Conservation (phyloP, 495 filamentous ascomycete genomes). For the Tuber calosporum region DNA sequence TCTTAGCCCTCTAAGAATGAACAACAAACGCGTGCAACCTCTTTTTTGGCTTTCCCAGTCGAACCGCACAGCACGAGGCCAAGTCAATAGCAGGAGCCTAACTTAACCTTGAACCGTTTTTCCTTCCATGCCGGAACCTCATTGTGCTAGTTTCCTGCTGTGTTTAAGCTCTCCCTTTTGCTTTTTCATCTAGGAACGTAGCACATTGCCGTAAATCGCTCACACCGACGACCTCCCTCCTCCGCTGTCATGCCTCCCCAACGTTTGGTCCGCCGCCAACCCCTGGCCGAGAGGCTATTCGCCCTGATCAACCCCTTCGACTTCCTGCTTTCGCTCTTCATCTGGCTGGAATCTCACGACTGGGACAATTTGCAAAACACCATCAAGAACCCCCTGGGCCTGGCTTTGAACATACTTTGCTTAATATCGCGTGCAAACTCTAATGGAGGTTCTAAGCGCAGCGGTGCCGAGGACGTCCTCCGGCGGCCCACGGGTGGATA, state of each 20-base stretch:
- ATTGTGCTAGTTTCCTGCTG: background rate
- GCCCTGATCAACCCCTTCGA: slow-evolving; percentile 78
- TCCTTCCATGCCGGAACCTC: background rate
- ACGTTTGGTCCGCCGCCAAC: slow-evolving; percentile 70
- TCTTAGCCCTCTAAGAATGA: background rate
- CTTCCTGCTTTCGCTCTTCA: slow-evolving; percentile 78
- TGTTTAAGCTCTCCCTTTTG: background rate
- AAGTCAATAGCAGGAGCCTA: background rate
- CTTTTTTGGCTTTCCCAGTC: background rate
- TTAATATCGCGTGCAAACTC: slow-evolving; percentile 74
- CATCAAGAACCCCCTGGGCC: slow-evolving; percentile 65
- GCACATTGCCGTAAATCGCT: background rate
- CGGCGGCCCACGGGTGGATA: slow-evolving; percentile 48
- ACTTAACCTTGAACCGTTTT: background rate
- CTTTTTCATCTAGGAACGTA: background rate
- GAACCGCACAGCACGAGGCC: background rate
- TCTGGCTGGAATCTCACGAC: slow-evolving; percentile 78
- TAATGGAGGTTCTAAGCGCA: slow-evolving; percentile 44
- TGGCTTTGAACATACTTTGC: slow-evolving; percentile 69
- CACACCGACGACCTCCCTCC: background rate
- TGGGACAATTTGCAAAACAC: slow-evolving; percentile 73
- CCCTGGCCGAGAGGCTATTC: slow-evolving; percentile 68
- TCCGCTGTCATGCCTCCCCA: slow-evolving; percentile 49
- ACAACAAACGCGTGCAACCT: background rate
- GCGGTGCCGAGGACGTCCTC: slow-evolving; percentile 72